Evolutionary conservation across 2,329 filamentous ascomycete species (phyloP).

Genomic region (Pseudocercospora cruenta): DNA sequence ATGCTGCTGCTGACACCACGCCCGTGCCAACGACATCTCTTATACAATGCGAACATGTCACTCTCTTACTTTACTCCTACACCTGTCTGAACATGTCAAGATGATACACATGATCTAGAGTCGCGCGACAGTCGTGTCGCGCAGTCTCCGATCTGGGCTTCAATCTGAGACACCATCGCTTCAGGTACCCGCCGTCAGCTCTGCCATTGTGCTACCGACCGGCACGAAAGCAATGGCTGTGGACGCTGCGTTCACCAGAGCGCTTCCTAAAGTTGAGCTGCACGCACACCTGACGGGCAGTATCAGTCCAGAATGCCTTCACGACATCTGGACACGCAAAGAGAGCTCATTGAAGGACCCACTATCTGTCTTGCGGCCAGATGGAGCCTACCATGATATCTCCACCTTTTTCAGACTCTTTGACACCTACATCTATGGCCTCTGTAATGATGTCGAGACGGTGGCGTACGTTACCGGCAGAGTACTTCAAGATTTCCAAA

Average conservation of each 20-base stretch:
- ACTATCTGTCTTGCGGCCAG: constrained; percentile 66
- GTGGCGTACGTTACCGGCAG: constrained; percentile 65
- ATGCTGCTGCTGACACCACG: neutral
- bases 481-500: constrained; percentile 68
- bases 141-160: constrained; percentile 3
- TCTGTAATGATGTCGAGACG: constrained; percentile 62
- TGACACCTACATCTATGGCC: constrained; percentile 76
- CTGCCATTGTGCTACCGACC: neutral
- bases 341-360: constrained; percentile 64
- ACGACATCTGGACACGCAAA: constrained; percentile 71
- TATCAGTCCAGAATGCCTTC: constrained; percentile 72
- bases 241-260: constrained; percentile 35
- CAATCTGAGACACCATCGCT: neutral
- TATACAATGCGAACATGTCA: neutral
- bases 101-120: neutral
- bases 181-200: constrained; percentile 2
- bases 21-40: neutral
- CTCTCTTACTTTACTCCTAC: neutral
- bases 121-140: neutral
- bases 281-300: constrained; percentile 82
- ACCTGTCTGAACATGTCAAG: neutral
- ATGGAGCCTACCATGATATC: constrained; percentile 44
- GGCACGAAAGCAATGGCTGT: constrained; percentile 4
- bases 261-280: constrained; percentile 59
- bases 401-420: constrained; percentile 76